These are phyloP conservation scores for Cyclotella sp. DNA, from an alignment of 108 stramenopile species.

Conservation along the genomic window DNA sequence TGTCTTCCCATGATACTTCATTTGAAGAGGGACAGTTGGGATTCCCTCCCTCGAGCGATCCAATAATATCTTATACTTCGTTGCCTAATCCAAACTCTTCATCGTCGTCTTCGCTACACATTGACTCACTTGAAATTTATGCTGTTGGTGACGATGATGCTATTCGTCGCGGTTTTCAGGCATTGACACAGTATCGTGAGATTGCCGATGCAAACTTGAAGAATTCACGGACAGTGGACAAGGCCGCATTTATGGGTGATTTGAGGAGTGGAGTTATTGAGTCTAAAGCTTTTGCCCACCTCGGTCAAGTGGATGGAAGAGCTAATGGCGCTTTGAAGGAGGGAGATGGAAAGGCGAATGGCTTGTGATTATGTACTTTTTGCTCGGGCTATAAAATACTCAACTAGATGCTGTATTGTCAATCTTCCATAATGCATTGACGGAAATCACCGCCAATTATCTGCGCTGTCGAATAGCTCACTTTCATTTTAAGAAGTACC, in stretches of 20 bases:
- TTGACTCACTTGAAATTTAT: slow-evolving; percentile 81
- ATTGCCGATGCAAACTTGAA: slow-evolving; percentile 67
- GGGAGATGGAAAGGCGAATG: slow-evolving; percentile 21
- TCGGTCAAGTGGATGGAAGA: slow-evolving; percentile 72
- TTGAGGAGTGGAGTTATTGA: slow-evolving; percentile 78
- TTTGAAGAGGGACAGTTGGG: slow-evolving; percentile 75
- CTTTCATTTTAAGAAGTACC: too few relatives aligned
- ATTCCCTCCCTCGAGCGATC: slow-evolving; percentile 32
- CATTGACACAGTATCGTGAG: slow-evolving; percentile 61
- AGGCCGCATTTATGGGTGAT: slow-evolving; percentile 83
- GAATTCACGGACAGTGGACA: slow-evolving; percentile 82
- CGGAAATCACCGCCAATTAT: too few relatives aligned
- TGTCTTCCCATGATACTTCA: slow-evolving; percentile 61
- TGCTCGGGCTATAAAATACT: too few relatives aligned
- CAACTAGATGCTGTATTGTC: too few relatives aligned
- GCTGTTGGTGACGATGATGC: slow-evolving; percentile 79
- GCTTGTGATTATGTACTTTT: neutral
- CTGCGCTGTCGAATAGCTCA: too few relatives aligned
- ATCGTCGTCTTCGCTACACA: slow-evolving; percentile 48
- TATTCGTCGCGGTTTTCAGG: slow-evolving; percentile 63
- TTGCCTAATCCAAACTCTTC: neutral
- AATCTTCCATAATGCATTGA: neutral
- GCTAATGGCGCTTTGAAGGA: slow-evolving; percentile 42
- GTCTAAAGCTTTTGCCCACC: slow-evolving; percentile 81
- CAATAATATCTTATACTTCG: slow-evolving; percentile 25